Evolutionary conservation across 73 alveolate species (phyloP).

Genomic region (Chromera velia): DNA sequence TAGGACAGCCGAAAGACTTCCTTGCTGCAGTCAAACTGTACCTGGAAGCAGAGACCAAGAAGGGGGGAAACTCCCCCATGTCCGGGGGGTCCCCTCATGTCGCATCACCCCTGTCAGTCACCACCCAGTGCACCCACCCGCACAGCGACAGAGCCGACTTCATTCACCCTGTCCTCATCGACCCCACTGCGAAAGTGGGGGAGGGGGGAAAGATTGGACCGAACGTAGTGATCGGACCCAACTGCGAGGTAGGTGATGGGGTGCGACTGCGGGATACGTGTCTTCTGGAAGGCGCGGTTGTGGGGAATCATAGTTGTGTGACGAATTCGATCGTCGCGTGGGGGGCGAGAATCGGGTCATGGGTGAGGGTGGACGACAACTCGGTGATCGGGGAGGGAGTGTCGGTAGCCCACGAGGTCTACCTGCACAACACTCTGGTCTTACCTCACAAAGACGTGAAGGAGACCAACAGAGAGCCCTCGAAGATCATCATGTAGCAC

Average conservation of each 20-base stretch:
- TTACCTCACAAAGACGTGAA: slow-evolving; percentile 84
- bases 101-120: no score
- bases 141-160: slow-evolving; percentile 35
- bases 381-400: slow-evolving; percentile 91
- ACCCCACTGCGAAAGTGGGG: slow-evolving; percentile 57
- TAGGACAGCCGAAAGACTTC: slow-evolving; percentile 94
- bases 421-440: slow-evolving; percentile 68
- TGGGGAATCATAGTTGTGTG: slow-evolving; percentile 54
- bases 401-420: slow-evolving; percentile 75
- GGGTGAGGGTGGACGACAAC: slow-evolving; percentile 80
- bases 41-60: slow-evolving; percentile 54
- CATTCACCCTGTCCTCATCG: slow-evolving; percentile 53
- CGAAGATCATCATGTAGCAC: slow-evolving; percentile 30
- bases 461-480: slow-evolving; percentile 54
- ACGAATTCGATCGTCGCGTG: slow-evolving; percentile 74
- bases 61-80: not conserved
- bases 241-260: slow-evolving; percentile 73
- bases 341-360: slow-evolving; percentile 68
- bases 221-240: slow-evolving; percentile 89
- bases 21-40: slow-evolving; percentile 65
- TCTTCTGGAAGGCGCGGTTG: slow-evolving; percentile 54
- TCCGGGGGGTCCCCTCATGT: no score
- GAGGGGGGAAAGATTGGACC: slow-evolving; percentile 82
- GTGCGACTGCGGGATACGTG: slow-evolving; percentile 53
- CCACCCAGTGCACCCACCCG: not conserved